phyloP scores from a whole-genome alignment of 2,329 filamentous ascomycete genomes.

The Plenodomus biglobosus region DNA sequence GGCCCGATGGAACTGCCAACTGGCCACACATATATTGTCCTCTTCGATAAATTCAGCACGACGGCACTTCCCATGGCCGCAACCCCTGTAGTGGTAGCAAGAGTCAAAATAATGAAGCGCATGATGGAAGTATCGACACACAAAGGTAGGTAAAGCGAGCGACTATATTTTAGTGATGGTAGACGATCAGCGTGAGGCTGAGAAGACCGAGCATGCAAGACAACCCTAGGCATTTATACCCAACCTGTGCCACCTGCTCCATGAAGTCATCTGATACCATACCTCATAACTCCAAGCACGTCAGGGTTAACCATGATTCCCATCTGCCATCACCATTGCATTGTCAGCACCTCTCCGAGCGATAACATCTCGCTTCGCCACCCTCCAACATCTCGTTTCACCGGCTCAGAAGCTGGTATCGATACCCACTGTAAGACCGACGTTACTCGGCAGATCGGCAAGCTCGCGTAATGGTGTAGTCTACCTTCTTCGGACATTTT shows the following conservation, averaged over 20 bases:
- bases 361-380: background rate
- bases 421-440: background rate
- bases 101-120: constrained; percentile 12
- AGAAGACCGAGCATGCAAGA: background rate
- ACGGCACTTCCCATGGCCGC: constrained; percentile 27
- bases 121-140: constrained; percentile 10
- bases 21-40: constrained; percentile 28
- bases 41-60: constrained; percentile 26
- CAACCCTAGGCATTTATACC: background rate
- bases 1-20: constrained; percentile 22
- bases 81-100: constrained; percentile 19
- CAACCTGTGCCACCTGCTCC: background rate
- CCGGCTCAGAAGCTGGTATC: constrained; percentile 1
- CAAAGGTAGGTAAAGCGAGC: background rate
- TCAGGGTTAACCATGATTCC: no score
- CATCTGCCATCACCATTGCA: background rate
- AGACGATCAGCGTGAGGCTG: background rate
- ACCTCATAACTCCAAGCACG: no score
- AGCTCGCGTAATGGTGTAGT: background rate
- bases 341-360: background rate
- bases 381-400: background rate
- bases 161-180: background rate
- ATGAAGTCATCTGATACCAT: no score
- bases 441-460: constrained; percentile 9
- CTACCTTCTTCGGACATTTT: constrained; percentile 11